phyloP scores from a whole-genome alignment of 495 filamentous ascomycete species.

The Hyaloscypha bicolor region DNA sequence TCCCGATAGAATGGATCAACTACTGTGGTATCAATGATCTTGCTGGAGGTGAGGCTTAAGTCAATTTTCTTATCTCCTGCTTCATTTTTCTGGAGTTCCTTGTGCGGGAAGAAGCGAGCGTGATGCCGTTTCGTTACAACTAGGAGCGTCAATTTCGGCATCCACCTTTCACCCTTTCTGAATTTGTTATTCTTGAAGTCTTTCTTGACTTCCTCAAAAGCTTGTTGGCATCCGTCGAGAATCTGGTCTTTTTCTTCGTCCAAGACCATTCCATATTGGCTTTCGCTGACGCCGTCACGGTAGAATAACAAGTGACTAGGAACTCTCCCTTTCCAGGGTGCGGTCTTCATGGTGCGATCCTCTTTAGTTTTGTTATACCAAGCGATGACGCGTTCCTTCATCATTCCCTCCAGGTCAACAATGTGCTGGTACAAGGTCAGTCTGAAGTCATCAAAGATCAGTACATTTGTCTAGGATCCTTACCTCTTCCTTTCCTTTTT shows the following conservation, averaged over 20 bases:
- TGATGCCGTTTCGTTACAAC: slow-evolving; percentile 87
- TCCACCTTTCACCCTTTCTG: not conserved
- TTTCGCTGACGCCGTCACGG: slow-evolving; percentile 87
- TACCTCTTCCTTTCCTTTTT: slow-evolving; percentile 3
- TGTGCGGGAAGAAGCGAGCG: slow-evolving; percentile 73
- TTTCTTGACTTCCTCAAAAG: not conserved
- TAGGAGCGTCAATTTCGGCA: slow-evolving; percentile 58
- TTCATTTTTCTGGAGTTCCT: slow-evolving; percentile 30
- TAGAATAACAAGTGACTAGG: slow-evolving; percentile 80
- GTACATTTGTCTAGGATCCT: not conserved
- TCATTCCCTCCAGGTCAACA: not conserved
- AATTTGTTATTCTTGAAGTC: not conserved
- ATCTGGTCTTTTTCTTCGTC: slow-evolving; percentile 56
- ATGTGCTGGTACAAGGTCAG: slow-evolving; percentile 7
- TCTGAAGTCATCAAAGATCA: not conserved
- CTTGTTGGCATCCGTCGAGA: slow-evolving; percentile 15
- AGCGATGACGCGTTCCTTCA: slow-evolving; percentile 40
- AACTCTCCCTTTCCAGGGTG: slow-evolving; percentile 23
- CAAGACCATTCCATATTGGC: slow-evolving; percentile 65
- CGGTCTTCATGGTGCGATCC: not conserved
- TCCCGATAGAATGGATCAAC: slow-evolving; percentile 71
- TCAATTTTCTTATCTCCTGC: slow-evolving; percentile 46
- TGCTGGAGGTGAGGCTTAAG: slow-evolving; percentile 69
- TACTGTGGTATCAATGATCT: slow-evolving; percentile 84
- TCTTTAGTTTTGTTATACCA: not conserved